Evolutionary conservation across 2,329 filamentous ascomycete genomes (phyloP), one percentile per base, ranked within the genome.

Genomic region (Rhynchosporium agropyri): DNA sequence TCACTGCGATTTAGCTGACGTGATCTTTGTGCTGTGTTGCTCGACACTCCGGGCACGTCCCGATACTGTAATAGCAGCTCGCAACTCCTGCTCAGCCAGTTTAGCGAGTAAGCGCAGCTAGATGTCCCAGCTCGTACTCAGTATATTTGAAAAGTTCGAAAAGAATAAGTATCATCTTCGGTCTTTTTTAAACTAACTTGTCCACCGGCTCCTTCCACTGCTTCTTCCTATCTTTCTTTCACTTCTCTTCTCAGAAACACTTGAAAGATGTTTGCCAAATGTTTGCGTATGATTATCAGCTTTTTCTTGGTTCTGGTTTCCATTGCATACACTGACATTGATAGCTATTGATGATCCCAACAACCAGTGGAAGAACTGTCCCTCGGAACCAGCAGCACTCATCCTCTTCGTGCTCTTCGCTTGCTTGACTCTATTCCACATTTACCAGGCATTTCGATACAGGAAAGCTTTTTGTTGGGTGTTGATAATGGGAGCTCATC

Each of bases 391-490:
- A 4, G 73, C 74, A 1, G 74, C 77, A 3, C 65, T 77, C 9
- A 48, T 74, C 13, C 76, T 77, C 62, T 61, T 71, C 5, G 64
- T 71, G 2, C 61, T 77, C 20, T 78, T 77, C 62, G 74, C 70
- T 12, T 43, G 72, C 26, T 68, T 66, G 7, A 69, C 69, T 1
- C 36, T 63, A 28, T 45, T 63, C 7, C 76, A 78, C 58, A 68
- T 74, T 2, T 66, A 71, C 10, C 74, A 77, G 65, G 76, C 75
- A 0, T 60, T 72, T 55, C 63, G 70, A 28, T 73, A 75, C 64
- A 68, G 69, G 29, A 76, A 78, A 62, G 63, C 65, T 9, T 80
- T 78, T 65, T 76, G 71, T 60, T 78, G 76, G 76, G 77, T 80
- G 4, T 74, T 82, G 7, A 75, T 79, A 58, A 77, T 80, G 72